These are phyloP conservation scores for Monoraphidium neglectum DNA, from an alignment of 139 green algal species.

Conservation along the genomic window DNA sequence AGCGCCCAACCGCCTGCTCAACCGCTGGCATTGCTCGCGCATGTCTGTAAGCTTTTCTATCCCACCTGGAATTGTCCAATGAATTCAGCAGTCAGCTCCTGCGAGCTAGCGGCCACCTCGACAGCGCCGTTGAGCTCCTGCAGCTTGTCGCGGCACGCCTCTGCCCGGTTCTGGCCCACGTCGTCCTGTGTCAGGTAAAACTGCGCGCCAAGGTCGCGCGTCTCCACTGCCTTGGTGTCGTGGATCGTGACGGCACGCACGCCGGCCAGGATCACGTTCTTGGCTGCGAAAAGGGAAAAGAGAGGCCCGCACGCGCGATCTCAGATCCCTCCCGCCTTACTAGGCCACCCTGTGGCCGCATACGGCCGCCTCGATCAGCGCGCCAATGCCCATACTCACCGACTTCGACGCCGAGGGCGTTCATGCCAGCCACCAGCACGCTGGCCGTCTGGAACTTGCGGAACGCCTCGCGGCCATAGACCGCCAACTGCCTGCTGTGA, in stretches of 20 bases:
- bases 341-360: neutral
- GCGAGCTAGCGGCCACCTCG: conserved; percentile 57
- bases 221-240: conserved; percentile 60
- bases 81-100: conserved; percentile 64
- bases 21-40: too few relatives aligned
- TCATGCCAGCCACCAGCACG: conserved; percentile 87
- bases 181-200: conserved; percentile 95
- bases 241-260: conserved; percentile 92
- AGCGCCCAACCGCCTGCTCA: too few relatives aligned
- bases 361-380: too few relatives aligned
- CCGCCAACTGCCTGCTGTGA: conserved; percentile 95
- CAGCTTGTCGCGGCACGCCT: conserved; percentile 87
- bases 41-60: too few relatives aligned
- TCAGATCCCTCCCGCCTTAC: neutral
- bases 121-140: conserved; percentile 97
- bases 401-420: conserved; percentile 91
- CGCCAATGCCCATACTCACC: too few relatives aligned
- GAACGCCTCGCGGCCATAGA: conserved; percentile 98
- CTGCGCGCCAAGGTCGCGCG: conserved; percentile 84
- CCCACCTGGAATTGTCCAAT: conserved; percentile 81
- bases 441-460: conserved; percentile 77
- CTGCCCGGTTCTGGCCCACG: conserved; percentile 87
- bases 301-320: neutral
- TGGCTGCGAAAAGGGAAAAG: conserved; percentile 70
- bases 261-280: conserved; percentile 98